Base-by-base conservation (phyloP, 305 asterid species). In the Fraxinus sp. region DNA sequence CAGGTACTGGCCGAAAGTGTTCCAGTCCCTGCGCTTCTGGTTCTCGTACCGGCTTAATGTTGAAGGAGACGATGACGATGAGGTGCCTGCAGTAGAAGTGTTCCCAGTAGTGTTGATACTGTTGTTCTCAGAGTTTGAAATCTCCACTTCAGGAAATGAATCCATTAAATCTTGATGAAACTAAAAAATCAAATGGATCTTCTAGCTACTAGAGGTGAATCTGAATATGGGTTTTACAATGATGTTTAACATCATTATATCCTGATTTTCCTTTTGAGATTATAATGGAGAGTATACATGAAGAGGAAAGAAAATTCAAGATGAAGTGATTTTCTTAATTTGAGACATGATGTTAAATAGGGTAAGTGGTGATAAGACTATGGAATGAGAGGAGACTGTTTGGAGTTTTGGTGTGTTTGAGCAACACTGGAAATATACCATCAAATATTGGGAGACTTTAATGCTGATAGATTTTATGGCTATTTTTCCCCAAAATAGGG, bases 21-120 rank as follows among this genome's bases (percentile, higher is more conserved):
- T 93, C 98, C 98, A 94, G 87, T 94, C 98, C 1, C 98, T 91
- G 7, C 98, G 95, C 80, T 94, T 94, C 71, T 94, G 97, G 87
- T 93, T 93, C 93, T 92, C 97, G 86, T 92, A 93, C 18, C 97
- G 89, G 89, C 97, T 93, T 20, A 94, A 88, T 0, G 93, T 80
- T 2, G 89, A 4, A 28, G 92, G 28, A 0, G 80, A 35, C 0
- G 92, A 68, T 0, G 88, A 81, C 0, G 92, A 84, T 0, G 87
- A 76, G 2, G 86, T 37, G 13, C 81, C 86, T 39, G 85, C 74
- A 5, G 91, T 14, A 70, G 86, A 37, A 59, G 49, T 7, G 74
- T 3, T 81, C 80, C 26, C 28, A 77, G 10, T 74, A 66, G 10
- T 72, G 89, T 44, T 84, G 84, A 74, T 66, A 80, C 80, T 75